Evolutionary conservation across 2,329 filamentous ascomycete species (phyloP).

Genomic region (Venturia oleaginea): DNA sequence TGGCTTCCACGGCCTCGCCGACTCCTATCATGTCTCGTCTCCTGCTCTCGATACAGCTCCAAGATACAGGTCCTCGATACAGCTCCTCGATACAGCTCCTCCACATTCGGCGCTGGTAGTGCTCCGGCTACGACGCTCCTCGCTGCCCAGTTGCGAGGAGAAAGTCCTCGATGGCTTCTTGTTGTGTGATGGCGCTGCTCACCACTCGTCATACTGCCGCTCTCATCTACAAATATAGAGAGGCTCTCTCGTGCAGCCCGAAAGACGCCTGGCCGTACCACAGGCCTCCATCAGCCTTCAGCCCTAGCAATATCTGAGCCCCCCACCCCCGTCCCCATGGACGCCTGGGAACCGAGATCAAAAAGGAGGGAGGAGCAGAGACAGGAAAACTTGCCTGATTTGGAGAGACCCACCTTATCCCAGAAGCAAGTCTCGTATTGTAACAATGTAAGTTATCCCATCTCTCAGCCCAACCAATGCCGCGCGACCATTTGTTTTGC

Average conservation of each 20-base stretch:
- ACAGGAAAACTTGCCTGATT: background rate
- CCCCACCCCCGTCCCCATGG: background rate
- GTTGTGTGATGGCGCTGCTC: background rate
- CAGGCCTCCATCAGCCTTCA: constrained; percentile 1
- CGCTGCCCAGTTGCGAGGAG: background rate
- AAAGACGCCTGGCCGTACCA: background rate
- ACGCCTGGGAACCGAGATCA: background rate
- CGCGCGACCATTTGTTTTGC: background rate
- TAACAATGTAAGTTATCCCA: background rate
- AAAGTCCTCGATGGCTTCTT: background rate
- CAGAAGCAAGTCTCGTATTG: background rate
- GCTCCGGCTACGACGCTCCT: background rate
- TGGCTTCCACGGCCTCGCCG: background rate
- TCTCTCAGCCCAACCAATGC: background rate
- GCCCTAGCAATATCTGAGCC: constrained; percentile 7
- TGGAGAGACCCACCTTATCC: background rate
- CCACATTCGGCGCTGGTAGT: background rate
- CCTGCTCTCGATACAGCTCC: no score
- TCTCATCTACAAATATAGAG: background rate
- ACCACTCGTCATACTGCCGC: background rate
- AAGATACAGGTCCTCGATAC: no score
- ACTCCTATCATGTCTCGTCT: background rate
- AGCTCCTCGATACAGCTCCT: background rate
- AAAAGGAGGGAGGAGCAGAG: background rate
- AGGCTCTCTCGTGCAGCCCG: background rate